Evolutionary conservation across 495 filamentous ascomycete species (phyloP).

Genomic region (Penicillium flavigenum): DNA sequence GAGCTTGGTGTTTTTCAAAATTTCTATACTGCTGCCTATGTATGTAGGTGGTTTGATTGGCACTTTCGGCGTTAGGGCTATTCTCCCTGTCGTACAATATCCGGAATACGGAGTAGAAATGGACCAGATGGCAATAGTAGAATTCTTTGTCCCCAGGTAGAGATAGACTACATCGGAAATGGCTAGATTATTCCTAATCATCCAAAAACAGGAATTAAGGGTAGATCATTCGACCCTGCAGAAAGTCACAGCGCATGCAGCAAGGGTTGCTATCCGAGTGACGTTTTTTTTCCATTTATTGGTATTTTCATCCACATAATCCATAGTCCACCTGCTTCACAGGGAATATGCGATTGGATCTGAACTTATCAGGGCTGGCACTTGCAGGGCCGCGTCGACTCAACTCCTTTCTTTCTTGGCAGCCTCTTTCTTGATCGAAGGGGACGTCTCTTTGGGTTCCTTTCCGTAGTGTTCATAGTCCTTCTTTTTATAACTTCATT

Average conservation of each 20-base stretch:
- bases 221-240: constrained; percentile 6
- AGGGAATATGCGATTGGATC: background rate
- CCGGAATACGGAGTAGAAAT: background rate
- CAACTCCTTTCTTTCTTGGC: constrained; percentile 30
- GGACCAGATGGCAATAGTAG: background rate
- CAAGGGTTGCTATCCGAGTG: constrained; percentile 3
- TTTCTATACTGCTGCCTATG: background rate
- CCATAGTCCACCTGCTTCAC: no score
- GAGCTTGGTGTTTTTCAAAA: background rate
- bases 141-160: no score
- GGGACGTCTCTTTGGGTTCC: background rate
- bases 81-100: background rate
- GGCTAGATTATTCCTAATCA: background rate
- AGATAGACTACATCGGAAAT: no score
- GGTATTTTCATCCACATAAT: no score
- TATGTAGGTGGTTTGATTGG: background rate
- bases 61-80: constrained; percentile 2
- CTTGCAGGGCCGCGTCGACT: constrained; percentile 6
- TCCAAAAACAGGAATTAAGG: background rate
- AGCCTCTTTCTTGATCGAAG: constrained; percentile 2
- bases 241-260: constrained; percentile 3
- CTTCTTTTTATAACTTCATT: background rate
- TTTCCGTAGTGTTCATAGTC: background rate
- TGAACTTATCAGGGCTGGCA: background rate
- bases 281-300: background rate